Evolutionary conservation across 2,329 filamentous ascomycete species (phyloP), one percentile per base, ranked within the genome.

Genomic region (Aspergillus sojae): DNA sequence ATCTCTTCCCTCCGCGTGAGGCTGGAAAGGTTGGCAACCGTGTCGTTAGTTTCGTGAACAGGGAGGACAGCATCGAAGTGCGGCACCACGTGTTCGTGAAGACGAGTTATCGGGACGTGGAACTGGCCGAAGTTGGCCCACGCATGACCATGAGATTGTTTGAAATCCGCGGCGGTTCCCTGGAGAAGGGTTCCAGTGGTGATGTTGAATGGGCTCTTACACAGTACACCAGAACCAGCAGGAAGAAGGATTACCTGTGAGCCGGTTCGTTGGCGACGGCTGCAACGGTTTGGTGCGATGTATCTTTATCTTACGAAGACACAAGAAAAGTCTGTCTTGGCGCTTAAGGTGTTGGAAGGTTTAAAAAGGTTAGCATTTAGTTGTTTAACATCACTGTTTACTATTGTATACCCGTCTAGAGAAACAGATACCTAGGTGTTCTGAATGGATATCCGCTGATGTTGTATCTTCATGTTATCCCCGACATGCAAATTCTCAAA

Each of bases 141-240:
- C 86, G 95, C 62, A 97, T 98, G 92, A 97, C 93, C n/a, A 95
- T 98, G 93, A 86, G 93, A 69, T 83, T 93, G 59, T 99, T 98
- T 75, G 93, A 98, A 81, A 97, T 99, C 65, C 86, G 94, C 54
- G 90, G 90, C 59, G 94, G 95, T 19, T 96, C 94, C 4, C 82
- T 97, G 64, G 95, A 98, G 75, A 96, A 82, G 66, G 78, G 94
- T 74, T 96, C 96, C 78, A 92, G 96, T 69, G 94, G 94, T 4
- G 95, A 99, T 79, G 89, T 96, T 5, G 95, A 99, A 80, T 99
- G 95, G 95, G 91, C 95, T 67, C 84, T 99, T 67, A 96, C 92
- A 65, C 94, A 97, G 75, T 99, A 97, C 78, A 99, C 94, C 10
- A 86, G 95, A 70, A 98, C 94, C 16, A 90, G 91, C 71, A 89